phyloP scores from a whole-genome alignment of 139 green algal genomes.

The Ettlia oleoabundans region DNA sequence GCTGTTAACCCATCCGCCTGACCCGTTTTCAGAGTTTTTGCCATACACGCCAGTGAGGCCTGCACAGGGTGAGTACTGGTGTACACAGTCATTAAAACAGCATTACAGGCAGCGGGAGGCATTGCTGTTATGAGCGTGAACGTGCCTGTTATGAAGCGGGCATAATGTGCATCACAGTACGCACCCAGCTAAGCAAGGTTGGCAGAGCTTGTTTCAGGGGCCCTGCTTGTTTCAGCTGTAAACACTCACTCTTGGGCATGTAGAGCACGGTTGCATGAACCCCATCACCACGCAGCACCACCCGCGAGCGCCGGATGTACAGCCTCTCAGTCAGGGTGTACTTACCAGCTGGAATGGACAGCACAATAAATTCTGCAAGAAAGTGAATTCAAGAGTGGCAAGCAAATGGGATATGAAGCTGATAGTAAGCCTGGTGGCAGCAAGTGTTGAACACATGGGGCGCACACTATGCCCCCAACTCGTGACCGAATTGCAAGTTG shows the following conservation, averaged over 20 bases:
- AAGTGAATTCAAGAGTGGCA: no score
- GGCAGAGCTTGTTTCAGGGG: not conserved
- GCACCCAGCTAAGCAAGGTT: no score
- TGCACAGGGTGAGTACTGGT: not conserved
- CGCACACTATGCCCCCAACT: no score
- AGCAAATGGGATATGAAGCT: no score
- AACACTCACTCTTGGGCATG: constrained; percentile 14
- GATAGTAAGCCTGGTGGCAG: no score
- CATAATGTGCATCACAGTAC: no score
- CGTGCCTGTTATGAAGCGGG: no score
- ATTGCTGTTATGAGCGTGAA: no score
- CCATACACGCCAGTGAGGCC: constrained; percentile 8
- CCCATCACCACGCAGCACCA: constrained; percentile 18
- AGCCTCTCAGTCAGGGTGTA: not conserved
- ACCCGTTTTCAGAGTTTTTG: not conserved
- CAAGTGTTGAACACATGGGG: no score
- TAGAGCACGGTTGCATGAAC: not conserved
- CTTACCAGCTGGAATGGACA: not conserved
- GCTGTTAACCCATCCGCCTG: not conserved
- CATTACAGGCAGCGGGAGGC: no score
- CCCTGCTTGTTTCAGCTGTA: not conserved
- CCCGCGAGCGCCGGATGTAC: not conserved
- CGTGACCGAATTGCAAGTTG: no score
- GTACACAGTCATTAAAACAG: no score
- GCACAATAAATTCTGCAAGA: constrained; percentile 3